Conservation (phyloP, 177 flowering plant species). For the Vitis hybrid region DNA sequence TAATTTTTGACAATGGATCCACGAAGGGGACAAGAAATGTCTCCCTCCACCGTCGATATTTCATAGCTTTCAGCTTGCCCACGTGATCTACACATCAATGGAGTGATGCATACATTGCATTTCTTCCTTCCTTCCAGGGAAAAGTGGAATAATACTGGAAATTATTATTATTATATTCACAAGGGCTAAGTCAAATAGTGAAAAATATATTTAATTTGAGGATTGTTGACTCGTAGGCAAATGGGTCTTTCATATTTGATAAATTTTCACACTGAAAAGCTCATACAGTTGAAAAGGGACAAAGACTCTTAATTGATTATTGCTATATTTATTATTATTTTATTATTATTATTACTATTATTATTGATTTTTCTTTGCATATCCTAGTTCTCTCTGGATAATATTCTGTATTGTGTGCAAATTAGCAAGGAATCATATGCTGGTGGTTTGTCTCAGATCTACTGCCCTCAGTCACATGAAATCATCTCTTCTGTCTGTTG, state of each 20-base stretch:
- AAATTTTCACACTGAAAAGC: no score
- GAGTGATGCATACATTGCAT: not conserved
- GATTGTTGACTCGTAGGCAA: no score
- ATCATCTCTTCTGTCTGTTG: not conserved
- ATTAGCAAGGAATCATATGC: constrained; percentile 6
- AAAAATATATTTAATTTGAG: no score
- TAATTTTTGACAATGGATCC: not conserved
- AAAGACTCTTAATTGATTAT: no score
- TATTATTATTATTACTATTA: not conserved
- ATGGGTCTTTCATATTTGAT: no score
- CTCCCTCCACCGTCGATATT: not conserved
- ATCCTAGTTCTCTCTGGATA: constrained; percentile 2
- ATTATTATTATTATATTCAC: no score
- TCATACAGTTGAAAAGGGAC: no score
- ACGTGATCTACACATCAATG: not conserved
- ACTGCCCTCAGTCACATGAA: not conserved
- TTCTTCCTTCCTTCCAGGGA: no score
- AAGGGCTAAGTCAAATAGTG: no score
- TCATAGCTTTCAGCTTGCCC: not conserved
- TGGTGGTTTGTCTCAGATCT: constrained; percentile 10
- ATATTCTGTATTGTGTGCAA: constrained; percentile 10
- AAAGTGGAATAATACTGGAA: no score
- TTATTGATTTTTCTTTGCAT: not conserved
- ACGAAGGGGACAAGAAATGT: constrained; percentile 7
- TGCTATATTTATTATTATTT: not conserved